Percentiles rank a stretch among this genome's conserved stretches.
Conservation (phyloP, 2,329 filamentous ascomycete species). For the Trichoderma lentiforme region DNA sequence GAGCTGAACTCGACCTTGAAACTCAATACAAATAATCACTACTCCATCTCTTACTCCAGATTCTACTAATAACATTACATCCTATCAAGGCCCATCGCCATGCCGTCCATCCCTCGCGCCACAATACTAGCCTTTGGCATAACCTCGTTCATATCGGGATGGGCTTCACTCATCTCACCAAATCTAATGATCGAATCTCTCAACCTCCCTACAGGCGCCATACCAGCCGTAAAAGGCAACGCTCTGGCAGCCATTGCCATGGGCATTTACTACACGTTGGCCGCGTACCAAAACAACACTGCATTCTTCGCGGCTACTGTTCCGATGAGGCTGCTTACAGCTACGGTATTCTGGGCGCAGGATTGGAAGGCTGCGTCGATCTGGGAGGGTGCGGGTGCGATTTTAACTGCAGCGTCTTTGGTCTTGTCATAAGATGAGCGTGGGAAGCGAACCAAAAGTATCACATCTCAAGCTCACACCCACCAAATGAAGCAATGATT, state of each 20-base stretch:
- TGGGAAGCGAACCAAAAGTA: background rate
- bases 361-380: slow-evolving; percentile 27
- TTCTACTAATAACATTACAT: background rate
- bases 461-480: background rate
- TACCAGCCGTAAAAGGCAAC: slow-evolving; percentile 19
- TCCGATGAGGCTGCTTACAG: slow-evolving; percentile 31
- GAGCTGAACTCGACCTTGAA: background rate
- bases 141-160: background rate
- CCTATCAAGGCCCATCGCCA: background rate
- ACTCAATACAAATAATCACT: background rate
- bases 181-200: background rate
- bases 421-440: background rate
- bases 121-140: background rate
- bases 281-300: slow-evolving; percentile 32
- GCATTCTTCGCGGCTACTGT: slow-evolving; percentile 31
- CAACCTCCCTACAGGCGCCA: background rate
- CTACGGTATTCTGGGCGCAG: slow-evolving; percentile 29
- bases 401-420: slow-evolving; percentile 13
- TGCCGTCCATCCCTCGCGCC: background rate
- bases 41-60: background rate
- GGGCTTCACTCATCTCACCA: background rate
- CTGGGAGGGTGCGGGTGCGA: slow-evolving; percentile 31
- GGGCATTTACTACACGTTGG: slow-evolving; percentile 33
- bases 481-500: background rate
- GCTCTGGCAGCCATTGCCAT: slow-evolving; percentile 32